These are phyloP conservation scores for Martensiomyces pterosporus DNA, from an alignment of 192 early-diverging fungal species.

Conservation along the genomic window DNA sequence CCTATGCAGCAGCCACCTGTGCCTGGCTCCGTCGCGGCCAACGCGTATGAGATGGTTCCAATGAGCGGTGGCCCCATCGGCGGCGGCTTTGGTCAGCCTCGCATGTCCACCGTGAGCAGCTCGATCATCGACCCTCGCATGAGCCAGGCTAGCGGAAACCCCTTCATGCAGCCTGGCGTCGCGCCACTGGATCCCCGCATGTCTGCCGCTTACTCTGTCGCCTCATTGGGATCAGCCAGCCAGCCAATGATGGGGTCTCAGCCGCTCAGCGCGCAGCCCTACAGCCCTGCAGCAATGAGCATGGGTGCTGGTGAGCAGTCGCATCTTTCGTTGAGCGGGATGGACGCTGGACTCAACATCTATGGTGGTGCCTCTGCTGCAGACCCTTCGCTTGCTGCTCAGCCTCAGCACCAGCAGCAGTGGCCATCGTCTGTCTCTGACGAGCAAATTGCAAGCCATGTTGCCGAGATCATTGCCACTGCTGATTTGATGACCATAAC, in stretches of 20 bases:
- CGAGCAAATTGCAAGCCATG: slow-evolving; percentile 62
- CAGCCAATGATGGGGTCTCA: slow-evolving; percentile 8
- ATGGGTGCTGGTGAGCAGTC: slow-evolving; percentile 1
- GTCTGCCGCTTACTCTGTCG: slow-evolving; percentile 19
- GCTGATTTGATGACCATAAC: slow-evolving; percentile 98
- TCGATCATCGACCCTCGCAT: slow-evolving; percentile 31
- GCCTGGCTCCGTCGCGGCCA: slow-evolving; percentile 16
- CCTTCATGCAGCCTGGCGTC: slow-evolving; percentile 19
- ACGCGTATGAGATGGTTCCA: slow-evolving; percentile 42
- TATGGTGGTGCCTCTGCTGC: slow-evolving; percentile 5
- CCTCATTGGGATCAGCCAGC: not conserved
- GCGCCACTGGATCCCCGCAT: slow-evolving; percentile 20
- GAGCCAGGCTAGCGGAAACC: slow-evolving; percentile 21
- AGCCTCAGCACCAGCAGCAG: slow-evolving; percentile 12
- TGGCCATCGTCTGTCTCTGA: slow-evolving; percentile 59
- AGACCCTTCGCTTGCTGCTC: slow-evolving; percentile 8
- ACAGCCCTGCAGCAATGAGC: not conserved
- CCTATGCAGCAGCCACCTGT: slow-evolving; percentile 31
- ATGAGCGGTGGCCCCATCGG: slow-evolving; percentile 13
- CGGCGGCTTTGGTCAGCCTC: slow-evolving; percentile 7
- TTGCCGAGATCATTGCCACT: slow-evolving; percentile 75
- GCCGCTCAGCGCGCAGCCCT: slow-evolving; percentile 1
- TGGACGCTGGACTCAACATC: not conserved
- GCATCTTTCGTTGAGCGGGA: not conserved
- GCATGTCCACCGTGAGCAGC: slow-evolving; percentile 14